Base-by-base conservation (phyloP, 1,284 basidiomycete genomes). In the Phenoliferia sp. region DNA sequence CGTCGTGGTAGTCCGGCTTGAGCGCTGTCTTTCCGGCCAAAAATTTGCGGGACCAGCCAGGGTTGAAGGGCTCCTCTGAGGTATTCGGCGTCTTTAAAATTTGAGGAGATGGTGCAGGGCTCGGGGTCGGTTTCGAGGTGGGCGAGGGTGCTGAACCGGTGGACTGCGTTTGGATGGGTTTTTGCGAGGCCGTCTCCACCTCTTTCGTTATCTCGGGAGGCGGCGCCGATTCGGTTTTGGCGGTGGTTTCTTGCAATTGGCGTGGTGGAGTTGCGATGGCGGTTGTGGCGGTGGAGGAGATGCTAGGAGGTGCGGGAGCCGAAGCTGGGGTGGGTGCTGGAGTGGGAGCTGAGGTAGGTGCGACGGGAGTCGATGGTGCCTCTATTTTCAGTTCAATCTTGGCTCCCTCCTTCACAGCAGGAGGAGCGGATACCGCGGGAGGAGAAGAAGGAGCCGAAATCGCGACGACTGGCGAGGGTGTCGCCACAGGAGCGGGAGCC, bases 11-110 rank as follows among this genome's bases (percentile, higher is more conserved):
- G 3, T 80, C 77, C 0, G 81, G 79, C 66, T 79, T 81, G 33
- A 82, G 74, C 0, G 80, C 78, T 1, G 81, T 77, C 70, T 81
- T 80, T 33, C 78, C 81, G 3, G 76, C 74, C 22, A 82, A 70
- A 74, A 79, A 82, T 66, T 80, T 80, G 61, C 81, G 78, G 5
- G 80, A 81, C 80, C 80, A 82, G 26, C 33, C 56, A 0, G 63
- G 57, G 48, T 71, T 71, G 66, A 65, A 70, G 0, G 54, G 62
- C 10, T 32, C 17, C 12, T 19, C n/a, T 17, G 7, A 22, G 15
- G 29, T 17, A 57, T 5, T 3, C 4, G 28, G 56, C 29, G n/a
- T n/a, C n/a, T n/a, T n/a, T n/a, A n/a, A n/a, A n/a, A n/a, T n/a
- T n/a, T n/a, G n/a, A n/a, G n/a, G n/a, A n/a, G n/a, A n/a, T n/a